Base-by-base conservation (phyloP, 2,329 filamentous ascomycete genomes). In the Penicillium sp. region DNA sequence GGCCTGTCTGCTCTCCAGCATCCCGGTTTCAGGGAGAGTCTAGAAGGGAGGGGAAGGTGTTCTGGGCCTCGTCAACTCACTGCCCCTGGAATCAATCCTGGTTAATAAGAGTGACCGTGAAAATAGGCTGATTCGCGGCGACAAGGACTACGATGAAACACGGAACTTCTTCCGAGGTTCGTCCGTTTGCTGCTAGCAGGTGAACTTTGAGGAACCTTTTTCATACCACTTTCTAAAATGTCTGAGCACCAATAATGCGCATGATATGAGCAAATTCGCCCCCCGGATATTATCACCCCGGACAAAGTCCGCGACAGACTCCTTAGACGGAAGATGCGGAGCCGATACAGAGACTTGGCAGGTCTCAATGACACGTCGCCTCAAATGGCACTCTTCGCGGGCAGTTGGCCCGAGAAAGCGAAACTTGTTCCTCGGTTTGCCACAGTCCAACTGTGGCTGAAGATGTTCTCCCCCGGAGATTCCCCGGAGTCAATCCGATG, bases 351-450 rank as follows among this genome's bases (percentile, higher is more conserved):
- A 49, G 19, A 56, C 61, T 66, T 60, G 58, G 64, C 64, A 41
- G 44, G 30, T 50, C 45, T 50, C 53, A 54, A 68, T 67, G 66
- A 67, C 67, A 69, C 67, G 66, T 66, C 61, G 66, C 61, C 63
- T 58, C 47, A 61, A 63, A 58, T 31, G 9, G 38, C 46, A 19
- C 49, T 50, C 15, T 23, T 52, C 35, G 48, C 41, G 19, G 48
- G 41, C 38, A 48, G 44, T 59, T 59, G 30, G 57, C 41, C 57
- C 49, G 41, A 54, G 41, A 38, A 56, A 30, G 47, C 26, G 38
- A 58, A 51, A 45, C 26, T 48, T 54, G 49, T 60, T 29, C 15
- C 35, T 41, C 5, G 9, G 8, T 41, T 41, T 41, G 50, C 51
- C 44, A 58, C 41, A 58, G 26, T 8, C 26, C 21, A 4, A 21